Evolutionary conservation across 768 basidiomycete species (phyloP), one percentile per base, ranked within the genome.

Genomic region (Crassisporium funariophilum): DNA sequence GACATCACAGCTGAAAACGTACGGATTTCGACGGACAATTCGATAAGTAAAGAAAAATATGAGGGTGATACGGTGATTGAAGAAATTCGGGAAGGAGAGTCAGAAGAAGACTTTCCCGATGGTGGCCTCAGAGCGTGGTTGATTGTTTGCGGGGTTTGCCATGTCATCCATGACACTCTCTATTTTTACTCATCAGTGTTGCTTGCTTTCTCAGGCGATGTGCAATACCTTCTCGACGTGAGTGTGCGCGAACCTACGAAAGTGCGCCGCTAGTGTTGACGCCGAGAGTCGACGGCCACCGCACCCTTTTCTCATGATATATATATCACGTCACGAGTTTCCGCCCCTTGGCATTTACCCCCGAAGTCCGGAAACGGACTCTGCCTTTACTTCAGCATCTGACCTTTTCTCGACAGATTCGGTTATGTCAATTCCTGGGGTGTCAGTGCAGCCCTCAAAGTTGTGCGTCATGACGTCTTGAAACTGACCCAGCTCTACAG

Each of bases 361-460:
- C n/a, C n/a, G n/a, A n/a, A n/a, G n/a, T n/a, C n/a, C n/a, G n/a
- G n/a, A n/a, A n/a, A n/a, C n/a, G n/a, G n/a, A n/a, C n/a, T n/a
- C n/a, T n/a, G n/a, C n/a, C n/a, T n/a, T n/a, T n/a, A n/a, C n/a
- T n/a, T n/a, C n/a, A n/a, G n/a, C n/a, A n/a, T n/a, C n/a, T n/a
- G n/a, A n/a, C n/a, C n/a, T n/a, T 38, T 39, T 51, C 47, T 54
- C 38, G 25, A 24, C 49, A 77, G 75, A 25, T 83, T 87, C 62
- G 88, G 88, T 19, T 82, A 82, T 49, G 79, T 86, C 3, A 88
- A 86, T 54, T 77, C 83, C 0, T 88, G 85, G 84, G 86, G 88
- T 39, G 87, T 84, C 56, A 65, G 79, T 72, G 7, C 41, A 29
- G 33, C 39, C 19, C 12, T 4, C n/a, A n/a, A n/a, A 37, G 24